phyloP scores from a whole-genome alignment of 352 stramenopile genomes.

The Blastocystis sp. region DNA sequence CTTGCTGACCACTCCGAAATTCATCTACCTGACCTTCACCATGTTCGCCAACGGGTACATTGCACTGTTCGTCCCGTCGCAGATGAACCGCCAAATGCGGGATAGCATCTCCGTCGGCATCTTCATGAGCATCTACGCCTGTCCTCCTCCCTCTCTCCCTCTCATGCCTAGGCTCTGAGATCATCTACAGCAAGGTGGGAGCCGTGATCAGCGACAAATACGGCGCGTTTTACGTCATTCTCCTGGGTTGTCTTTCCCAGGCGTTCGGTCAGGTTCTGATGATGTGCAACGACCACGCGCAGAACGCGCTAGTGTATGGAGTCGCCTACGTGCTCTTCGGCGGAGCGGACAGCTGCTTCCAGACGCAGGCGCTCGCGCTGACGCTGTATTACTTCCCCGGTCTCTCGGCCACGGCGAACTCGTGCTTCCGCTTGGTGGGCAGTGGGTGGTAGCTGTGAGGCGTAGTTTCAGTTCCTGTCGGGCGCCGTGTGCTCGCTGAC shows the following conservation, averaged over 20 bases:
- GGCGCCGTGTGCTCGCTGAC: constrained; percentile 36
- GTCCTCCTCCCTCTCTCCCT: background rate
- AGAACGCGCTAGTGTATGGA: background rate
- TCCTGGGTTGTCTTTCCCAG: constrained; percentile 35
- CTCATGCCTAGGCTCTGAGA: constrained; percentile 20
- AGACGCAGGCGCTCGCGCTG: constrained; percentile 60
- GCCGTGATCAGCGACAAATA: constrained; percentile 43
- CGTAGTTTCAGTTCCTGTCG: constrained; percentile 59
- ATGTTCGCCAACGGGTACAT: constrained; percentile 68
- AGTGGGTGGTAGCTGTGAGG: background rate
- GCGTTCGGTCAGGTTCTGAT: constrained; percentile 34
- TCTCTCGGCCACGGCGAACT: constrained; percentile 19
- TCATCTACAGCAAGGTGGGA: constrained; percentile 48
- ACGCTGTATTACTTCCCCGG: constrained; percentile 70
- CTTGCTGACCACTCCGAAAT: constrained; percentile 62
- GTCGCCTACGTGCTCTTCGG: constrained; percentile 62
- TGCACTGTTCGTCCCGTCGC: constrained; percentile 56
- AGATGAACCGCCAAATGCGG: constrained; percentile 63
- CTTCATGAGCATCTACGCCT: constrained; percentile 42
- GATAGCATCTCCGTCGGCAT: constrained; percentile 50
- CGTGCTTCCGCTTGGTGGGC: constrained; percentile 30
- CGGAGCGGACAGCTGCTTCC: constrained; percentile 55
- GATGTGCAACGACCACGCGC: constrained; percentile 28
- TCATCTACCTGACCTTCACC: constrained; percentile 34
- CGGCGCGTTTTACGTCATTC: constrained; percentile 60